Evolutionary conservation across 768 basidiomycete species (phyloP).

Genomic region (Chalciporus chontae): DNA sequence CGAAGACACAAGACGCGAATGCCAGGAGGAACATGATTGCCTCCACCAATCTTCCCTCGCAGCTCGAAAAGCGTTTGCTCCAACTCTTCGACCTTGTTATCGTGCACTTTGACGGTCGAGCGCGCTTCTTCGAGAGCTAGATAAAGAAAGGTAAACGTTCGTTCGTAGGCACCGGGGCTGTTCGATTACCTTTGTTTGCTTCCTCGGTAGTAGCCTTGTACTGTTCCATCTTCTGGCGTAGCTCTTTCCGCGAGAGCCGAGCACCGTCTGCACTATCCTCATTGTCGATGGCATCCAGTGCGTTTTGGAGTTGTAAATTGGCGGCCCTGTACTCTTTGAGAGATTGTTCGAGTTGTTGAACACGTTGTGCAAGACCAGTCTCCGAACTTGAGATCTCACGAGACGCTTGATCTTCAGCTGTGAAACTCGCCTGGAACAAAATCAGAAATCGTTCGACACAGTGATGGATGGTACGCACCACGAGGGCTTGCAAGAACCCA

Average conservation of each 20-base stretch:
- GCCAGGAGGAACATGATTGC: constrained; percentile 70
- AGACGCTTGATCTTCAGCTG: constrained; percentile 49
- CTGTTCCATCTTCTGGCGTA: constrained; percentile 37
- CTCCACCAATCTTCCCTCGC: constrained; percentile 69
- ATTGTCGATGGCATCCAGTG: constrained; percentile 45
- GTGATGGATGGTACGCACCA: constrained; percentile 42
- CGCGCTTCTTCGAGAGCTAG: constrained; percentile 46
- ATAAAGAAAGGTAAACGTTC: neutral
- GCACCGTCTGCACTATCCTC: constrained; percentile 25
- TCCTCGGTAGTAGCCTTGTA: constrained; percentile 36
- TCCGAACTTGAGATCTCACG: constrained; percentile 26
- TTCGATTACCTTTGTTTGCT: constrained; percentile 39
- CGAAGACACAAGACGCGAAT: constrained; percentile 63
- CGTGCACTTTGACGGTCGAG: constrained; percentile 34
- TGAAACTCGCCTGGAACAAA: constrained; percentile 52
- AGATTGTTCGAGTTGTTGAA: constrained; percentile 54
- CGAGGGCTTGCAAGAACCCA: constrained; percentile 63
- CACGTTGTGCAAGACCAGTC: constrained; percentile 37
- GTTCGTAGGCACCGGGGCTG: neutral
- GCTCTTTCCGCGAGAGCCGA: constrained; percentile 32
- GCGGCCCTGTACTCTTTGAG: constrained; percentile 52
- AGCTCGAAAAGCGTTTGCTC: constrained; percentile 80
- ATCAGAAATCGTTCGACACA: neutral
- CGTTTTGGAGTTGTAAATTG: constrained; percentile 43
- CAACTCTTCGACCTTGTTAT: constrained; percentile 60